phyloP scores from a whole-genome alignment of 148 eudicot genomes.

The Vaccinium vitisidaea region DNA sequence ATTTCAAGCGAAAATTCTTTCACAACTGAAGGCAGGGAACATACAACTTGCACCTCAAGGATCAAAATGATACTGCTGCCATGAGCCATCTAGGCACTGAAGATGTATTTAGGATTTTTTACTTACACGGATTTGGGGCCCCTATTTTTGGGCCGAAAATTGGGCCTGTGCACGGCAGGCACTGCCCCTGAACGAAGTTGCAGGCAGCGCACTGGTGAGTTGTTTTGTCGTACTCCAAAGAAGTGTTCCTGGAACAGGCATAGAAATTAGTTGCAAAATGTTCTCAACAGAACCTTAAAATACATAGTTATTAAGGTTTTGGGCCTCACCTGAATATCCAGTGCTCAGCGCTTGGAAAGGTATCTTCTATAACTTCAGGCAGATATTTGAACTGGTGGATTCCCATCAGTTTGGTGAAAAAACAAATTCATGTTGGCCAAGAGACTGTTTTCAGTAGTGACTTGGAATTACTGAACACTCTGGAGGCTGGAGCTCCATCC shows the following conservation, averaged over 20 bases:
- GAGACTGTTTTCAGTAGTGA: not conserved
- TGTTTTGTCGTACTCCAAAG: not conserved
- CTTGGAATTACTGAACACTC: not conserved
- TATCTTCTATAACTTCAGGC: not conserved
- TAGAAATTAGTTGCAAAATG: not conserved
- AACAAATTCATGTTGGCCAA: not conserved
- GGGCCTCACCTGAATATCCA: not conserved
- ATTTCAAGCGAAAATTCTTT: not conserved
- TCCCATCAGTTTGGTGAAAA: not conserved
- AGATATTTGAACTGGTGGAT: not conserved
- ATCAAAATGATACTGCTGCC: not conserved
- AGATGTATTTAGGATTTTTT: not conserved
- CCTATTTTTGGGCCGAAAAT: no score
- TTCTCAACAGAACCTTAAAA: not conserved
- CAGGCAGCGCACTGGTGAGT: not conserved
- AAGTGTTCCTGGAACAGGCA: conserved; percentile 5
- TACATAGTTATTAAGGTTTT: not conserved
- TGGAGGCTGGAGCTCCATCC: not conserved
- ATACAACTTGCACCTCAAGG: not conserved
- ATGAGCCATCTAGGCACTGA: not conserved
- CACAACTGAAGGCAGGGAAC: not conserved
- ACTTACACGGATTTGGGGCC: not conserved
- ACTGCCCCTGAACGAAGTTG: not conserved
- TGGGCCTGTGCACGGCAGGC: not conserved
- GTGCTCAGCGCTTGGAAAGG: not conserved